These are phyloP conservation scores for Arachnomyces sp. DNA, from an alignment of 2,329 filamentous ascomycete genomes.

Conservation along the genomic window DNA sequence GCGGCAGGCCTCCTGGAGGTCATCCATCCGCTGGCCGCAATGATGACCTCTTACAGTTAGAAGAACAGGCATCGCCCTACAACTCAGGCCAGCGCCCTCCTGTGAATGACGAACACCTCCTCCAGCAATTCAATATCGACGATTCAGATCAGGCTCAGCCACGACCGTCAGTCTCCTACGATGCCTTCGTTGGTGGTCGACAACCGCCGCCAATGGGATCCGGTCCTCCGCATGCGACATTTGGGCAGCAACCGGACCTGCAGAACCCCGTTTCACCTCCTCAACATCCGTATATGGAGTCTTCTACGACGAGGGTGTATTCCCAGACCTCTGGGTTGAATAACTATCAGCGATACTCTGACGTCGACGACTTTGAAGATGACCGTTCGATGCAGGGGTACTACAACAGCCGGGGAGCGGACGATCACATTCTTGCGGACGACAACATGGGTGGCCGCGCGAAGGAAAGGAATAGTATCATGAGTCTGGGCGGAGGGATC, in stretches of 20 bases:
- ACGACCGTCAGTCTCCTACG: slow-evolving; percentile 84
- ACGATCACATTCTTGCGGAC: slow-evolving; percentile 46
- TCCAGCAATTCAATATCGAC: slow-evolving; percentile 65
- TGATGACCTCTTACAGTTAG: slow-evolving; percentile 36
- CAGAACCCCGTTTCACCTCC: slow-evolving; percentile 14
- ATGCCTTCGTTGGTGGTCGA: slow-evolving; percentile 77
- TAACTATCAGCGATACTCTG: slow-evolving; percentile 89
- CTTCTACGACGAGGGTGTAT: slow-evolving; percentile 39
- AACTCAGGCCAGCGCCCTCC: slow-evolving; percentile 66
- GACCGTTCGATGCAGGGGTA: slow-evolving; percentile 60
- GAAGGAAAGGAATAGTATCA: slow-evolving; percentile 76
- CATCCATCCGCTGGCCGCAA: slow-evolving; percentile 37
- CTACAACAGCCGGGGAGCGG: slow-evolving; percentile 59
- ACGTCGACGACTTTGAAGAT: slow-evolving; percentile 78
- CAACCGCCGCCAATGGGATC: slow-evolving; percentile 39
- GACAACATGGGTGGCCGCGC: slow-evolving; percentile 45
- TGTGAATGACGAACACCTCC: slow-evolving; percentile 71
- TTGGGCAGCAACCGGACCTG: slow-evolving; percentile 23
- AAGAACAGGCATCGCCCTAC: slow-evolving; percentile 46
- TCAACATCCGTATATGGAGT: slow-evolving; percentile 30
- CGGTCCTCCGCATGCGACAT: slow-evolving; percentile 31
- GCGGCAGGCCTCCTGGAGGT: slow-evolving; percentile 47
- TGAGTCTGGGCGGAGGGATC: slow-evolving; percentile 77
- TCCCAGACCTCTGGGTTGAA: slow-evolving; percentile 73
- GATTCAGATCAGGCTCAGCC: slow-evolving; percentile 53